These are phyloP conservation scores for Collybia sordida DNA, from an alignment of 768 basidiomycete species.

Conservation along the genomic window DNA sequence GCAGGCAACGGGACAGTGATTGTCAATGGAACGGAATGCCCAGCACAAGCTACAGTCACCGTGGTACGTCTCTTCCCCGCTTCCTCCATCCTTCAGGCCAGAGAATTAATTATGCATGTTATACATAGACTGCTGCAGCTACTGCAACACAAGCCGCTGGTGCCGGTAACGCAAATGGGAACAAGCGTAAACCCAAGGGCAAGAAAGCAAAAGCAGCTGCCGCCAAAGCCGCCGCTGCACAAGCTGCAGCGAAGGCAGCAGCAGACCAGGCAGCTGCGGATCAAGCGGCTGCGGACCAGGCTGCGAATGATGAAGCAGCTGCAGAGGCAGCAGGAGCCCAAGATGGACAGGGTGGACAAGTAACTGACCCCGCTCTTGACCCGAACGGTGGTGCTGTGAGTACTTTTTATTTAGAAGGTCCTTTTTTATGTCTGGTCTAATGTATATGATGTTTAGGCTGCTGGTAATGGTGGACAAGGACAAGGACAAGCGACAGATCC, in stretches of 20 bases:
- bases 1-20: slow-evolving; percentile 15
- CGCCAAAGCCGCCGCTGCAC: not conserved
- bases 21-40: slow-evolving; percentile 14
- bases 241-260: not conserved
- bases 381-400: not conserved
- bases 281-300: not conserved
- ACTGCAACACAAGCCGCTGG: not conserved
- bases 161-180: not conserved
- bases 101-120: not conserved
- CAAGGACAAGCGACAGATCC: too few relatives aligned
- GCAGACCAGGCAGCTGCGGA: not conserved
- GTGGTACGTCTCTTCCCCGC: slow-evolving; percentile 7
- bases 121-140: slow-evolving; percentile 10
- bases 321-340: not conserved
- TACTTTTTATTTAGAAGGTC: too few relatives aligned
- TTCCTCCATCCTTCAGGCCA: too few relatives aligned
- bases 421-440: too few relatives aligned
- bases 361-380: not conserved
- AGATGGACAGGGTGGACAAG: slow-evolving; percentile 1
- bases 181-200: not conserved
- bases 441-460: too few relatives aligned
- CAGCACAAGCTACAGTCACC: slow-evolving; percentile 11
- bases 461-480: too few relatives aligned
- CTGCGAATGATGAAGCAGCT: not conserved
- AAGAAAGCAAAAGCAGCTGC: not conserved